A percentile compares a stretch with the other conserved stretches of the same genome.
These are phyloP conservation scores for Styphnolobium japonicum DNA, from an alignment of 306 rosid species.

Conservation along the genomic window DNA sequence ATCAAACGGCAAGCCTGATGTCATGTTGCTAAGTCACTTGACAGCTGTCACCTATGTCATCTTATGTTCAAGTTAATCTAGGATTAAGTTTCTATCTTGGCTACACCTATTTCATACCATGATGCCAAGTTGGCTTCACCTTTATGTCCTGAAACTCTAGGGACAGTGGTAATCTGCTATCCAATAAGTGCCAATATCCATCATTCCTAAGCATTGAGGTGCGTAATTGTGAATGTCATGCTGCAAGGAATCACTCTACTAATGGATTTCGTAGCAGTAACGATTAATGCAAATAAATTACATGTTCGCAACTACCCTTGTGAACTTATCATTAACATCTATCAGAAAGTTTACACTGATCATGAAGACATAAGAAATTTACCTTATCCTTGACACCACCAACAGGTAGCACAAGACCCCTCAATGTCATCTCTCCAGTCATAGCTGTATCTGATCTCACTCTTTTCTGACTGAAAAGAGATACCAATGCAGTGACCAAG, in stretches of 20 bases:
- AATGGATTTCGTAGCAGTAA: slow-evolving; percentile 2
- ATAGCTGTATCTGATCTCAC: slow-evolving; percentile 95
- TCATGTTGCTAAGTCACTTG: background rate
- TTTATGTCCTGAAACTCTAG: background rate
- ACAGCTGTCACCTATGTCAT: background rate
- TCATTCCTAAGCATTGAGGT: background rate
- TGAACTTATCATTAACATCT: slow-evolving; percentile 4
- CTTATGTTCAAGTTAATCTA: background rate
- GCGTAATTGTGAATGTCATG: background rate
- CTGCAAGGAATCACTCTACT: slow-evolving; percentile 17
- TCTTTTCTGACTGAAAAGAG: slow-evolving; percentile 72
- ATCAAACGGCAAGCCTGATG: background rate
- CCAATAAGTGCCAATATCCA: background rate
- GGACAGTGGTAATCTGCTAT: background rate
- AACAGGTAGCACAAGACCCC: slow-evolving; percentile 96
- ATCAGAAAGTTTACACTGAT: background rate
- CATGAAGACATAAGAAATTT: slow-evolving; percentile 10
- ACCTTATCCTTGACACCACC: slow-evolving; percentile 99
- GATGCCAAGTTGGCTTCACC: background rate
- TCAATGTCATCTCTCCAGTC: slow-evolving; percentile 98
- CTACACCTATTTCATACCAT: background rate
- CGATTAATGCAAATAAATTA: slow-evolving; percentile 7
- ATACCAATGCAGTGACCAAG: slow-evolving; percentile 92
- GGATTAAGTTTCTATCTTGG: background rate
- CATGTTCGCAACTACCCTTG: background rate